These are phyloP conservation scores for Allium fistulosum DNA, from an alignment of 106 monocot genomes.

Conservation along the genomic window DNA sequence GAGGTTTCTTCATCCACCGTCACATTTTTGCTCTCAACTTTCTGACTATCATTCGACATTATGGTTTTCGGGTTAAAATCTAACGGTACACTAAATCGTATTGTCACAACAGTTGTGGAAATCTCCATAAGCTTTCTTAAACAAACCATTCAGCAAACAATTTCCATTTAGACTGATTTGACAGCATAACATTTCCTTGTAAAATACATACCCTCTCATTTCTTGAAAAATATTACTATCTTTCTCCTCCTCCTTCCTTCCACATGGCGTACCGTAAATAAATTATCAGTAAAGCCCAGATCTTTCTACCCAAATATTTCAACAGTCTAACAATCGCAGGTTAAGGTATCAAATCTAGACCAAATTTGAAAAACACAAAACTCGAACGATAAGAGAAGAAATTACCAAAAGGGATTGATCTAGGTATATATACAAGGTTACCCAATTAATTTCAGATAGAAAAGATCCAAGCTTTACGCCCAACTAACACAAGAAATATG, in stretches of 20 bases:
- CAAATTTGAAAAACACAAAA: background rate
- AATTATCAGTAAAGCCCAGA: background rate
- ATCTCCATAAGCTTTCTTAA: conserved; percentile 33
- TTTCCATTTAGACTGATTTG: background rate
- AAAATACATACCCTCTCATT: conserved; percentile 12
- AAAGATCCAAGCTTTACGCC: conserved; percentile 7
- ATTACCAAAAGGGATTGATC: background rate
- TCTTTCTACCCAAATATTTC: background rate
- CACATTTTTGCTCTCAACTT: background rate
- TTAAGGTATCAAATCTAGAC: background rate
- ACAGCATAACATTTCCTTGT: background rate
- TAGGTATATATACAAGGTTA: background rate
- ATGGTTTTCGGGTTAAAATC: conserved; percentile 20
- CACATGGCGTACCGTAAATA: background rate
- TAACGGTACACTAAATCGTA: conserved; percentile 27
- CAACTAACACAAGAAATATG: conserved; percentile 11
- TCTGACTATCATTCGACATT: conserved; percentile 16
- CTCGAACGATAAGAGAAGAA: background rate
- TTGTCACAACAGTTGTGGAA: conserved; percentile 17
- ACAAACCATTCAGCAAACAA: background rate
- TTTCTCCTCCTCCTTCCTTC: conserved; percentile 25
- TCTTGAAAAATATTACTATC: background rate
- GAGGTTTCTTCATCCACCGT: conserved; percentile 4
- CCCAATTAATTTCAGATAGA: background rate
- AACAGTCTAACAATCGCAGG: background rate